A percentile compares a stretch with the other conserved stretches of the same genome.
Evolutionary conservation across 306 rosid species (phyloP).

Genomic region (Castanopsis chinensis): DNA sequence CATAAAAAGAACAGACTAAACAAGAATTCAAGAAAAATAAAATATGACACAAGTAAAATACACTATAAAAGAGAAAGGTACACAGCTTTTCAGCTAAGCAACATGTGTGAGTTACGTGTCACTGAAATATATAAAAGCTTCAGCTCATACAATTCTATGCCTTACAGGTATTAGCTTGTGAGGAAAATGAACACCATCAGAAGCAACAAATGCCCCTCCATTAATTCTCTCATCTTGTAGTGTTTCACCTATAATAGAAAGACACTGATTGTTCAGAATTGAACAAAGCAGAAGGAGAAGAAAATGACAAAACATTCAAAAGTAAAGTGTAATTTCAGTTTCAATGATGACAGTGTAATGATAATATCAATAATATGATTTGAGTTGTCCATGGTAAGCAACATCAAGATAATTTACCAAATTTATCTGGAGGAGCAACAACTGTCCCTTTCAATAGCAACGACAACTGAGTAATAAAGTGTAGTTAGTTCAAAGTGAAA

Average conservation of each 20-base stretch:
- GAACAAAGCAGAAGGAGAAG: background rate
- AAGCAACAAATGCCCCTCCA: slow-evolving; percentile 88
- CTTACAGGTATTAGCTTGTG: slow-evolving; percentile 93
- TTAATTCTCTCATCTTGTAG: slow-evolving; percentile 80
- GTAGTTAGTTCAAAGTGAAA: slow-evolving; percentile 18
- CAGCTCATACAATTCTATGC: background rate
- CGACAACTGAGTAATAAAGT: slow-evolving; percentile 66
- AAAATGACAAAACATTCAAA: background rate
- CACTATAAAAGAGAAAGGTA: background rate
- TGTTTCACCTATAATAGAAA: slow-evolving; percentile 70
- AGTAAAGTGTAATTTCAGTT: slow-evolving; percentile 10
- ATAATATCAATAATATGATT: slow-evolving; percentile 8
- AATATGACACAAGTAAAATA: background rate
- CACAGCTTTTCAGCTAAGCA: background rate
- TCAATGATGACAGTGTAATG: background rate
- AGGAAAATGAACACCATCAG: slow-evolving; percentile 84
- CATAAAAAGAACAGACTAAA: background rate
- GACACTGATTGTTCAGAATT: background rate
- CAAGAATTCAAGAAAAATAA: background rate
- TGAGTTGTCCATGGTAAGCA: slow-evolving; percentile 14
- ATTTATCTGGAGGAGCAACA: slow-evolving; percentile 96
- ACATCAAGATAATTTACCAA: slow-evolving; percentile 58
- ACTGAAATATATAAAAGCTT: background rate
- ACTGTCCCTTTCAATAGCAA: slow-evolving; percentile 93
- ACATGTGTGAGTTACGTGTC: background rate